Evolutionary conservation across 495 filamentous ascomycete species (phyloP).

Genomic region (Cairneyella variabilis): DNA sequence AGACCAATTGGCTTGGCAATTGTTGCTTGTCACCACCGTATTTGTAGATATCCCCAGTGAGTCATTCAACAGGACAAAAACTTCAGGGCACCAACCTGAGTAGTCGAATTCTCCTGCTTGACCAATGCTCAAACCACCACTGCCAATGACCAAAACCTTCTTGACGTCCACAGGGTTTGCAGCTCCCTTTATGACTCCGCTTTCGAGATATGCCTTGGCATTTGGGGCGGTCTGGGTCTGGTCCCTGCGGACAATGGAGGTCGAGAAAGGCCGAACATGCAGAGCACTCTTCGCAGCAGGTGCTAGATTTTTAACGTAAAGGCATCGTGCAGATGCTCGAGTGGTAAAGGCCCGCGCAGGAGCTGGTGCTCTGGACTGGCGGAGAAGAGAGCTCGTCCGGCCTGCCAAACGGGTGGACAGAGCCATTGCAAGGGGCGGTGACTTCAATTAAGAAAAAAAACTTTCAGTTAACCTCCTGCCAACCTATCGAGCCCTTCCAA

Average conservation of each 20-base stretch:
- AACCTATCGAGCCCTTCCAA: not conserved
- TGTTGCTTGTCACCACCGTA: not conserved
- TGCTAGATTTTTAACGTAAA: constrained; percentile 14
- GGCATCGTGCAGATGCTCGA: constrained; percentile 17
- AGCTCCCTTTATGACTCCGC: constrained; percentile 65
- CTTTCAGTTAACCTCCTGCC: constrained; percentile 5
- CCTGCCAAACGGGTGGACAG: constrained; percentile 18
- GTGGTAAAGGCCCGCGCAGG: constrained; percentile 20
- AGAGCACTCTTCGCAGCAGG: constrained; percentile 15
- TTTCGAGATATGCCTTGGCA: constrained; percentile 82
- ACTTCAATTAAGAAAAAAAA: constrained; percentile 13
- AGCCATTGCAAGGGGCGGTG: constrained; percentile 19
- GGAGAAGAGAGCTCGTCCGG: constrained; percentile 18
- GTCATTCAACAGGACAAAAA: constrained; percentile 9
- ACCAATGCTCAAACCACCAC: constrained; percentile 94
- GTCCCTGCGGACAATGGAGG: constrained; percentile 11
- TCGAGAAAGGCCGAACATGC: constrained; percentile 24
- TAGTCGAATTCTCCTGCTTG: constrained; percentile 99
- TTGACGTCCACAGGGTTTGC: constrained; percentile 77
- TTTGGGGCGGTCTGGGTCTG: constrained; percentile 66
- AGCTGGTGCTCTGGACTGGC: constrained; percentile 19
- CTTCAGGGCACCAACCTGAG: constrained; percentile 61
- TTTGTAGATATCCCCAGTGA: constrained; percentile 33
- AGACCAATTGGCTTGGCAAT: not conserved
- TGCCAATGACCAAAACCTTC: constrained; percentile 96